Evolutionary conservation across 2,329 filamentous ascomycete genomes (phyloP).

Genomic region (Dothiorella sarmentorum): DNA sequence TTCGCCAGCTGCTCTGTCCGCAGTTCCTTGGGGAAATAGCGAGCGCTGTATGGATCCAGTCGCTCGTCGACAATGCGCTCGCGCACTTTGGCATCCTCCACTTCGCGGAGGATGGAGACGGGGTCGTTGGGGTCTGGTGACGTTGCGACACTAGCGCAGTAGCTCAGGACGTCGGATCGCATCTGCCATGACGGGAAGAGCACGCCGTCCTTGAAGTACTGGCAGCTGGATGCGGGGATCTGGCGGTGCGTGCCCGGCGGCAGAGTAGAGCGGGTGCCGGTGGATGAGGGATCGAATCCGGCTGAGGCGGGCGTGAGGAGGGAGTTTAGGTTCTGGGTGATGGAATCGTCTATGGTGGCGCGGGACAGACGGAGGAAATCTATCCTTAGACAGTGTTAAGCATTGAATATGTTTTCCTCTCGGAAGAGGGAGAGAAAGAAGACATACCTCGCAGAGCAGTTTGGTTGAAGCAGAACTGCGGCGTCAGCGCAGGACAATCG

Average conservation of each 20-base stretch:
- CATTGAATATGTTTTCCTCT: too few relatives aligned
- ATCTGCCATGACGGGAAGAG: conserved; percentile 87
- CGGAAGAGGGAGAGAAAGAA: too few relatives aligned
- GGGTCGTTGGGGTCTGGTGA: conserved; percentile 85
- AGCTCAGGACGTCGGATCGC: conserved; percentile 77
- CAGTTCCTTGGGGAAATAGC: conserved; percentile 76
- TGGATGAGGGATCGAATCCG: conserved; percentile 78
- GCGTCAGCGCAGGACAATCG: conserved; percentile 41
- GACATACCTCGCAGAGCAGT: conserved; percentile 47
- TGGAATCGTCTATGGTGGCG: conserved; percentile 83
- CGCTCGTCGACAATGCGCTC: conserved; percentile 80
- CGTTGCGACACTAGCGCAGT: conserved; percentile 84
- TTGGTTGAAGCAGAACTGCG: conserved; percentile 52
- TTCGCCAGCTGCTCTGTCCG: conserved; percentile 75
- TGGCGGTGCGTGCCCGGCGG: conserved; percentile 44
- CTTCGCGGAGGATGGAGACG: conserved; percentile 64
- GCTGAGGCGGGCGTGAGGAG: conserved; percentile 69
- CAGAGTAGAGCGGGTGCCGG: conserved; percentile 58
- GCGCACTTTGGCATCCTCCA: conserved; percentile 66
- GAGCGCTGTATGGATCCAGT: conserved; percentile 82
- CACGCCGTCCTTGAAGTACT: conserved; percentile 69
- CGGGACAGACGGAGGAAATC: conserved; percentile 90
- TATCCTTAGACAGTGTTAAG: conserved; percentile 36
- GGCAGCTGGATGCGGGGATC: conserved; percentile 63
- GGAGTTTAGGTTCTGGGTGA: conserved; percentile 88